Evolutionary conservation across 345 rosid genomes (phyloP), one percentile per base, ranked within the genome.

Genomic region (Nephelium lappaceum): DNA sequence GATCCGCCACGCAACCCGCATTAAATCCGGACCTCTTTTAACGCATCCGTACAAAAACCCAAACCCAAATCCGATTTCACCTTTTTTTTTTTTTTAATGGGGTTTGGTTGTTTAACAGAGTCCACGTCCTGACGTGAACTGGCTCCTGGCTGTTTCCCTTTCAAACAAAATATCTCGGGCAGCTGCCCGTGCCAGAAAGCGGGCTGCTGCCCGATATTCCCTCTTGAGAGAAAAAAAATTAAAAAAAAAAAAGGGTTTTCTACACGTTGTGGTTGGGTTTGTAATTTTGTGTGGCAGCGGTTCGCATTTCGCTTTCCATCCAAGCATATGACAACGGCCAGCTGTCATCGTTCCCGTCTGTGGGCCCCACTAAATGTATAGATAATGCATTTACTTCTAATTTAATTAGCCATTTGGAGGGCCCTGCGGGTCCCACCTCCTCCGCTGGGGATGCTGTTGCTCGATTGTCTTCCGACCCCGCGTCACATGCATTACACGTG

Each of bases 241-340:
- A n/a, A n/a, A n/a, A n/a, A 60, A 19, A 43, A 25, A 61, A 21
- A 77, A 1, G 0, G 0, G 51, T 60, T 60, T 60, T 8, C 12
- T 2, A 7, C 27, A 7, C 64, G 24, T 8, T 60, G 27, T 21
- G 5, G 64, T 45, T 45, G 27, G 67, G 67, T 71, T 74, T 76
- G 7, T 19, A n/a, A 8, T 25, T 27, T 72, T 9, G 57, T 31
- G 1, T 41, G 4, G 38, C 36, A 47, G 83, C 78, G 84, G 79
- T 79, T 79, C 78, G 62, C 81, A 75, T 71, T 73, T 86, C 87
- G 67, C 84, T 77, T 84, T 81, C 80, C 87, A 81, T 70, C 81
- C 27, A 81, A 71, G 77, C 87, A 36, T 61, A 76, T 63, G 80
- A 24, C 81, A 15, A 24, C 43, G 36, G 82, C 81, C 87, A 84